Evolutionary conservation across 805 yeast species (phyloP), one percentile per base, ranked within the genome.

Genomic region (Jamesozyma hellenica): DNA sequence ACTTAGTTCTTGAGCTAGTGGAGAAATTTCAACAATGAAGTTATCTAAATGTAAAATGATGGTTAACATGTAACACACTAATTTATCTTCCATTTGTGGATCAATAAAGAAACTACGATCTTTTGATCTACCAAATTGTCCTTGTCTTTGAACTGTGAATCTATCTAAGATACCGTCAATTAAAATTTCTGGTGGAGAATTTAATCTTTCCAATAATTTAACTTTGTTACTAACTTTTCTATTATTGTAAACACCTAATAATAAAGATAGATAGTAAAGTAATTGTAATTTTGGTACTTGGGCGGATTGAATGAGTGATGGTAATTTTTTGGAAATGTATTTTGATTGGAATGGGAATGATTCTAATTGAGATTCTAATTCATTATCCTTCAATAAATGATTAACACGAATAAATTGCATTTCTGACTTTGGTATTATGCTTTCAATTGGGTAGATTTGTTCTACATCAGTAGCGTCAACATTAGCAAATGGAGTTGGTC

Each of bases 21-120:
- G 94, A 3, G 83, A 71, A 30, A 87, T 63, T 51, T 83, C 92
- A 15, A 85, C 75, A 46, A 72, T 66, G 64, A 76, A 90, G 44
- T 74, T 77, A 58, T 85, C 85, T 41, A 88, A 68, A 58, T 81
- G 90, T 55, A 92, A 65, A 30, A 82, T 69, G 31, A 82, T 63
- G 5, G 81, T 82, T 44, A 92, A 65, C 35, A 87, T 67, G 62
- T 76, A 81, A 61, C 95, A 82, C 48, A 92, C 66, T 36, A 92
- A 67, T 63, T 82, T 86, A 63, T 86, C 95, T 60, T 86, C 95
- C 55, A 77, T 75, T 51, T 75, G 80, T 31, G 97, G 96, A 55
- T 92, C 96, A 44, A 92, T 74, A 45, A 74, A 68, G 58, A 74
- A 90, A n/a, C 80, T 71, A 50, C 79, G 74, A 46, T 80, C 86